These are phyloP conservation scores for Lippia alba DNA, from an alignment of 305 asterid species.

Conservation along the genomic window DNA sequence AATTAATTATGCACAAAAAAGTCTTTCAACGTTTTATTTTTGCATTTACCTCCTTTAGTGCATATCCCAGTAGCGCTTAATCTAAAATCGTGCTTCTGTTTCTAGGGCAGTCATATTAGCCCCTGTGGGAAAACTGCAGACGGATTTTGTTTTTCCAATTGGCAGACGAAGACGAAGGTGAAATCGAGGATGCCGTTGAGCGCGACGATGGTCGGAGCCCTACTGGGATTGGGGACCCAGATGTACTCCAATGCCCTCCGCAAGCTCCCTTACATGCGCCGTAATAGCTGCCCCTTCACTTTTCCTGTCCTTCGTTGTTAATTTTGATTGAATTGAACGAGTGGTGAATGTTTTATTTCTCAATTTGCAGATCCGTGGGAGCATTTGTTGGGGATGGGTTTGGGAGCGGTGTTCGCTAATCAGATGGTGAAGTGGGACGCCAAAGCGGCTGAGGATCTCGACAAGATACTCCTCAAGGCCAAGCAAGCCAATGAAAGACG, in stretches of 20 bases:
- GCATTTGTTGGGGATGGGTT: slow-evolving; percentile 93
- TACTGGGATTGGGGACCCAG: slow-evolving; percentile 88
- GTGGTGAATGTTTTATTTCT: not conserved
- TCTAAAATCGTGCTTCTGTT: not conserved
- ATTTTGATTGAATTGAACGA: slow-evolving; percentile 24
- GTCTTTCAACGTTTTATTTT: no score
- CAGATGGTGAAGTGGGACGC: slow-evolving; percentile 91
- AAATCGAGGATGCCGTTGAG: slow-evolving; percentile 62
- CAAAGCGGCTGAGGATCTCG: slow-evolving; percentile 82
- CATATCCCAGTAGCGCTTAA: not conserved
- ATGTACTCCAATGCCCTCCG: slow-evolving; percentile 98
- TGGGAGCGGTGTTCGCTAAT: slow-evolving; percentile 80
- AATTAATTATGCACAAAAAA: no score
- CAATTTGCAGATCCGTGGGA: slow-evolving; percentile 93
- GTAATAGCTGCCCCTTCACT: slow-evolving; percentile 40
- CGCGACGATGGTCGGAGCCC: slow-evolving; percentile 86
- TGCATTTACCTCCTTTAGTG: not conserved
- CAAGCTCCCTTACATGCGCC: slow-evolving; percentile 99
- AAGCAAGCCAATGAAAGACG: slow-evolving; percentile 91
- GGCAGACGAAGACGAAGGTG: not conserved
- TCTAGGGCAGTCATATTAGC: not conserved
- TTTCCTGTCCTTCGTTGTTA: not conserved
- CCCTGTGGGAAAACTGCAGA: not conserved
- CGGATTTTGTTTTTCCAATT: not conserved
- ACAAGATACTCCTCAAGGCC: slow-evolving; percentile 80